Conservation (phyloP, 2,329 filamentous ascomycete genomes). For the Didymellaceae sp. region DNA sequence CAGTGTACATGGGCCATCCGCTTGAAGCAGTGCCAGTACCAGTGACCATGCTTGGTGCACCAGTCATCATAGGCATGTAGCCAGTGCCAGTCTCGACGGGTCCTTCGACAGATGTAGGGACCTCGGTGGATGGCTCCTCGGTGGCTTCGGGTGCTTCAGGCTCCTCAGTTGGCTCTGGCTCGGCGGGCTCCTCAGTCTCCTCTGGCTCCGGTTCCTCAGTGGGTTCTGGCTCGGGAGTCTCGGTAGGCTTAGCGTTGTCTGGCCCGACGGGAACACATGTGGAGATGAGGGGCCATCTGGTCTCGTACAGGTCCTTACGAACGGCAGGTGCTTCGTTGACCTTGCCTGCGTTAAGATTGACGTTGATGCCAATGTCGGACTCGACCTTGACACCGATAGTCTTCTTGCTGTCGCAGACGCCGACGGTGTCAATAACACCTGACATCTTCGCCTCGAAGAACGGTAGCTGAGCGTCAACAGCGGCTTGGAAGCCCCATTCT, state of each 20-base stretch:
- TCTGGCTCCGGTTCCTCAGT: conserved; percentile 14
- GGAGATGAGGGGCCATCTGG: conserved; percentile 26
- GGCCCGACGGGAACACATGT: conserved; percentile 28
- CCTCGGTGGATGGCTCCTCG: conserved; percentile 5
- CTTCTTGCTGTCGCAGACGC: conserved; percentile 28
- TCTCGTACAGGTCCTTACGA: conserved; percentile 28
- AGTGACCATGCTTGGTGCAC: conserved; percentile 4
- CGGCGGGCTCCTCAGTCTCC: conserved; percentile 9
- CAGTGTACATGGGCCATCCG: conserved; percentile 16
- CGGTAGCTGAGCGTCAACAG: conserved; percentile 29
- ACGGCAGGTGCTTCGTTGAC: conserved; percentile 25
- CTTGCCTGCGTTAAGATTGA: conserved; percentile 30
- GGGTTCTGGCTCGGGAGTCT: conserved; percentile 13
- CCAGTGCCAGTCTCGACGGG: conserved; percentile 14
- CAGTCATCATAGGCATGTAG: conserved; percentile 13
- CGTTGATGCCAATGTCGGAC: conserved; percentile 29
- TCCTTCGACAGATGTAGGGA: neutral
- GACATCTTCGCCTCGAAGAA: conserved; percentile 27
- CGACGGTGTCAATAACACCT: conserved; percentile 17
- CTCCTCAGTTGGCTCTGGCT: conserved; percentile 13
- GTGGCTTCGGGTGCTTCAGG: conserved; percentile 10
- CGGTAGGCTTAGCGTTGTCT: conserved; percentile 22
- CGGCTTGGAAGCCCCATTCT: conserved; percentile 32
- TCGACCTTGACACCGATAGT: conserved; percentile 24
- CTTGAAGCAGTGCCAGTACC: conserved; percentile 18